Percentiles rank a stretch among this genome's conserved stretches.
Conservation (phyloP, 192 early-diverging fungal genomes). For the Rhizoclosmatium globosum region DNA sequence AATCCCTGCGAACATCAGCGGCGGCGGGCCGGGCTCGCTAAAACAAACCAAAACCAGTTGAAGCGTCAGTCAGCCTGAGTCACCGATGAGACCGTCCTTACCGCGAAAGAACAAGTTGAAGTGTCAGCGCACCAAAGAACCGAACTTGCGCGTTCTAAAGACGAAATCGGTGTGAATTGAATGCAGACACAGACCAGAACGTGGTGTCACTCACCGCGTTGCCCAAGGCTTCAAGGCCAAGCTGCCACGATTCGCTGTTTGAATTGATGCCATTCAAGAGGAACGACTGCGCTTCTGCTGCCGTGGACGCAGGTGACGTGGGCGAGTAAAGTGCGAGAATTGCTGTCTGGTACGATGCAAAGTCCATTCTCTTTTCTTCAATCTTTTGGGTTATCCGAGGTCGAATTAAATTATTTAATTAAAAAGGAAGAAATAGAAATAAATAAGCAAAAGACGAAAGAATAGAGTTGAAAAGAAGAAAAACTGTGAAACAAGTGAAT, state of each 20-base stretch:
- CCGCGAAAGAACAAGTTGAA: slow-evolving; percentile 15
- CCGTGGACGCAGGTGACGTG: neutral
- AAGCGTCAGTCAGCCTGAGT: neutral
- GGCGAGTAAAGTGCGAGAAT: slow-evolving; percentile 2
- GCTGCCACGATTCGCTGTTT: neutral
- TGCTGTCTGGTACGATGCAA: slow-evolving; percentile 5
- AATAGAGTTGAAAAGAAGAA: too few relatives aligned
- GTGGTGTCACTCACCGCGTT: neutral
- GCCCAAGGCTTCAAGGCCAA: slow-evolving; percentile 12
- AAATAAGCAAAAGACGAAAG: neutral
- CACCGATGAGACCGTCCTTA: neutral
- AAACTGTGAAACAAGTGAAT: too few relatives aligned
- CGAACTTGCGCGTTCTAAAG: slow-evolving; percentile 15
- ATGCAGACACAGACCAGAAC: neutral
- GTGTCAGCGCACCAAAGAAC: slow-evolving; percentile 31
- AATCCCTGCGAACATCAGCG: neutral
- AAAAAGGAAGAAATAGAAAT: neutral
- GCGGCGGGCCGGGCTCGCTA: slow-evolving; percentile 28
- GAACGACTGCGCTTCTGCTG: slow-evolving; percentile 3
- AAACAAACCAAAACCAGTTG: neutral
- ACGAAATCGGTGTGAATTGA: neutral
- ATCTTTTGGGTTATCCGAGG: neutral
- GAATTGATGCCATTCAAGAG: neutral
- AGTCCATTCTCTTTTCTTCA: neutral
- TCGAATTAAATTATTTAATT: neutral